Base-by-base conservation (phyloP, 306 rosid species). In the Corylus heterophylla region DNA sequence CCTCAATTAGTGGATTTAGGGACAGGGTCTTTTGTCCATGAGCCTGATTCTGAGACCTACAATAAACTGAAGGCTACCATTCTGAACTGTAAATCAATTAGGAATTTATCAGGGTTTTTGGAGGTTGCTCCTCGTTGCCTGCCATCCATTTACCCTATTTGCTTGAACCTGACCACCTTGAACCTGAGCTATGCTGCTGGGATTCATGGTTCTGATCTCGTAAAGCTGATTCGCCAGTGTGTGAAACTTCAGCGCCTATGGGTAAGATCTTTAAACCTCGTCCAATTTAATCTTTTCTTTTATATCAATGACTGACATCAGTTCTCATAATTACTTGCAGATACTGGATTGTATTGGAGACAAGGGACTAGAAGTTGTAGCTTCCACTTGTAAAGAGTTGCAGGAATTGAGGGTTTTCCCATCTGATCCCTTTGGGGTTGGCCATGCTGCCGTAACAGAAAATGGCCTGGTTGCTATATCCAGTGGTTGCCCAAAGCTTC, bases 331-430 rank as follows among this genome's bases (percentile, higher is more conserved):
- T 59, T 58, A 16, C 71, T 47, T 73, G 67, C 92, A 95, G 99
- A 86, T 91, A 76, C 85, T 95, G 78, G 99, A 95, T 82, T 87
- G 84, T 75, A 91, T 95, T 71, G 99, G 97, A 80, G 98, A 95
- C 81, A 81, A 79, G 69, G 99, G 99, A 29, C 90, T 95, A 2
- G 84, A 76, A 85, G 92, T 88, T 68, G 94, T 95, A 25, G 98
- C 98, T 39, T 71, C 66, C 14, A 79, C 87, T 42, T 95, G 99
- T 73, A 93, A 90, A 76, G 96, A 95, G 9, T 74, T 95, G 86
- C 93, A 90, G 83, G 99, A 93, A 75, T 78, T 95, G 85, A 89
- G 98, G 83, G 98, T 95, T 80, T 93, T 93, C 74, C 99, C 96
- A 45, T 95, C 96, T 18, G 92, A 70, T 42, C 85, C 86, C 59